These are phyloP conservation scores for Coniochaeta sp. DNA, from an alignment of 2,329 filamentous ascomycete species.

Conservation along the genomic window DNA sequence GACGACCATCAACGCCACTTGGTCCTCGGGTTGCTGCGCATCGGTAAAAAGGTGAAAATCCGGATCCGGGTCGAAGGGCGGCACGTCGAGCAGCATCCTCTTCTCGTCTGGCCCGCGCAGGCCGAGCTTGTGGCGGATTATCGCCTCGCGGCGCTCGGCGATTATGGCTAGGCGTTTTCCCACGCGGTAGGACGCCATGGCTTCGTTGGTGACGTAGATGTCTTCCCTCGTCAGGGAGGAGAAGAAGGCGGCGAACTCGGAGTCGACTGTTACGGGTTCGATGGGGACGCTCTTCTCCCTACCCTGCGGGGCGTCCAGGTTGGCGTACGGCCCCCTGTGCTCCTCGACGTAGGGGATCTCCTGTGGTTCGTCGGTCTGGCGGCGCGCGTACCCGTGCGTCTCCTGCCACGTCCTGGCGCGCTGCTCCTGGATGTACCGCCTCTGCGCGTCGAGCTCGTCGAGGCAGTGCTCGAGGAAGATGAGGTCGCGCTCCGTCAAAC, in stretches of 20 bases:
- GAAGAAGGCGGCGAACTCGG: background rate
- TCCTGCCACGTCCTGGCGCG: background rate
- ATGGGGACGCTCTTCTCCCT: background rate
- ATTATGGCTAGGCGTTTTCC: slow-evolving; percentile 1
- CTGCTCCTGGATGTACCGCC: background rate
- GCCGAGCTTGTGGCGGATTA: background rate
- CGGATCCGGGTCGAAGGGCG: slow-evolving; percentile 6
- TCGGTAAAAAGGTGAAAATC: slow-evolving; percentile 1
- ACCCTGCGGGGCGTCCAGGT: too few relatives aligned
- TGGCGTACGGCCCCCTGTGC: too few relatives aligned
- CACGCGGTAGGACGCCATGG: background rate
- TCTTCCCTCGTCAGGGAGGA: background rate
- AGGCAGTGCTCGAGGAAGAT: background rate
- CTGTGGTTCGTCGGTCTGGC: background rate
- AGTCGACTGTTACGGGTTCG: background rate
- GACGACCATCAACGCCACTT: background rate
- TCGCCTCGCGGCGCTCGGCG: slow-evolving; percentile 3
- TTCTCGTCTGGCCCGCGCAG: background rate
- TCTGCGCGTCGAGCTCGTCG: background rate
- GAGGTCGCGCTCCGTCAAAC: background rate
- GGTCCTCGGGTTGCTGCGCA: background rate
- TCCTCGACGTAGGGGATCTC: background rate
- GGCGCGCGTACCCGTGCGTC: too few relatives aligned
- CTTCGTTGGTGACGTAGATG: background rate
- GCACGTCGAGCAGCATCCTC: slow-evolving; percentile 4